phyloP scores from a whole-genome alignment of 768 basidiomycete species.

The Xanthoconium stramineum region DNA sequence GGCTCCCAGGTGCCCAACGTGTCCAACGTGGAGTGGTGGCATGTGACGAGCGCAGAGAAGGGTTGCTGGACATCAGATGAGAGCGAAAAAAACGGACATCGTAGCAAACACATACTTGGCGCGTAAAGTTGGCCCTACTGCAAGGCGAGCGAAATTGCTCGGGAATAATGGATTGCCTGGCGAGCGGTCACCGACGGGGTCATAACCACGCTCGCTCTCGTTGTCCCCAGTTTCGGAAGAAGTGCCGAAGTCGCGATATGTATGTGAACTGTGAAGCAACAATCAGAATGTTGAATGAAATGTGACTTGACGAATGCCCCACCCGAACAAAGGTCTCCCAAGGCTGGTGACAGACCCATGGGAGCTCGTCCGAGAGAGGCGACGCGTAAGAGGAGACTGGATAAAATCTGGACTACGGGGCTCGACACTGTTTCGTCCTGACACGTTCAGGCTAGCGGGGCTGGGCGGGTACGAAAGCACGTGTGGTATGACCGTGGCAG shows the following conservation, averaged over 20 bases:
- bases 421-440: slow-evolving; percentile 24
- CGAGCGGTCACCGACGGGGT: slow-evolving; percentile 57
- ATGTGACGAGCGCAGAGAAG: slow-evolving; percentile 19
- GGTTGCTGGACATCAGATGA: slow-evolving; percentile 21
- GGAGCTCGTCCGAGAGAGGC: slow-evolving; percentile 23
- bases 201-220: slow-evolving; percentile 37
- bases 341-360: slow-evolving; percentile 25
- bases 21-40: slow-evolving; percentile 16
- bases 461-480: slow-evolving; percentile 23
- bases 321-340: slow-evolving; percentile 28
- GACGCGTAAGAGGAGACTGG: slow-evolving; percentile 18
- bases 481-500: slow-evolving; percentile 25
- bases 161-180: slow-evolving; percentile 82
- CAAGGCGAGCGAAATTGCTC: slow-evolving; percentile 70
- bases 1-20: slow-evolving; percentile 27
- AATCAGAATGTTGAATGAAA: background rate
- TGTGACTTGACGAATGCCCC: background rate
- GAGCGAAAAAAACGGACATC: background rate
- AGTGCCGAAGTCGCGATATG: slow-evolving; percentile 15
- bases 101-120: slow-evolving; percentile 41
- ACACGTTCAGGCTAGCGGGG: slow-evolving; percentile 13
- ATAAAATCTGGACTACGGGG: slow-evolving; percentile 25
- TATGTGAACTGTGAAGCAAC: slow-evolving; percentile 10
- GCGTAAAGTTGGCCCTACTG: slow-evolving; percentile 60
- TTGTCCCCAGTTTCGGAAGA: slow-evolving; percentile 25